Evolutionary conservation across 768 basidiomycete genomes (phyloP).

Genomic region (Lepiota venenata): DNA sequence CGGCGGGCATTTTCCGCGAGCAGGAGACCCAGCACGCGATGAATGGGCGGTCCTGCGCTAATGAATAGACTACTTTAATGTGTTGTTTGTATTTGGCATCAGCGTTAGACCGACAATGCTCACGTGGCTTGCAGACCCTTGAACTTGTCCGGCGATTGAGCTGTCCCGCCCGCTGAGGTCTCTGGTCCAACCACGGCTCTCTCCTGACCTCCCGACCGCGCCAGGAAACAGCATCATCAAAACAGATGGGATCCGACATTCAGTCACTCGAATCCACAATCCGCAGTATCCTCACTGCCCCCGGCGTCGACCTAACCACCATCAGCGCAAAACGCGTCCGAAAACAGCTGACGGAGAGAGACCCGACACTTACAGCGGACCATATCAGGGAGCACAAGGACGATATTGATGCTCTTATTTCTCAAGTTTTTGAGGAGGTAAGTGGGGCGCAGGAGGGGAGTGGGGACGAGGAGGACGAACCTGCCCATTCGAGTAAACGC

Average conservation of each 20-base stretch:
- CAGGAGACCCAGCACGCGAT: constrained; percentile 58
- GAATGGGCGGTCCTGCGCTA: constrained; percentile 65
- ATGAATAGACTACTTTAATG: too few relatives aligned
- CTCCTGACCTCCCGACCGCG: not conserved
- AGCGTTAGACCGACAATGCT: constrained; percentile 2
- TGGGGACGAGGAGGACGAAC: constrained; percentile 28
- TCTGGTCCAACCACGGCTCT: constrained; percentile 6
- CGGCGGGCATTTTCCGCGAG: constrained; percentile 55
- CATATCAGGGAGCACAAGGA: constrained; percentile 63
- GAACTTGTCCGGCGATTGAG: not conserved
- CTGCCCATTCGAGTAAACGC: constrained; percentile 31
- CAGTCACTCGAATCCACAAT: constrained; percentile 57
- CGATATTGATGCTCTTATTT: constrained; percentile 69
- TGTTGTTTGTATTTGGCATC: constrained; percentile 1
- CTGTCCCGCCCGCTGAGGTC: not conserved
- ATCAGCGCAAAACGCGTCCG: constrained; percentile 91
- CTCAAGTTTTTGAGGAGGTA: constrained; percentile 59
- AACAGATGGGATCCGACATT: constrained; percentile 50
- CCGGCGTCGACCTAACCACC: constrained; percentile 71
- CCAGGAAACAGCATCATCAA: too few relatives aligned
- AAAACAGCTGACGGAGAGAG: constrained; percentile 56
- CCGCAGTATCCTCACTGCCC: constrained; percentile 67
- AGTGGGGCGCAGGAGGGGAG: constrained; percentile 31
- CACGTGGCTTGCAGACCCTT: constrained; percentile 12
- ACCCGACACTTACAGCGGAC: constrained; percentile 52